These are phyloP conservation scores for Melampsora americana DNA, from an alignment of 1,284 basidiomycete species.

Conservation along the genomic window DNA sequence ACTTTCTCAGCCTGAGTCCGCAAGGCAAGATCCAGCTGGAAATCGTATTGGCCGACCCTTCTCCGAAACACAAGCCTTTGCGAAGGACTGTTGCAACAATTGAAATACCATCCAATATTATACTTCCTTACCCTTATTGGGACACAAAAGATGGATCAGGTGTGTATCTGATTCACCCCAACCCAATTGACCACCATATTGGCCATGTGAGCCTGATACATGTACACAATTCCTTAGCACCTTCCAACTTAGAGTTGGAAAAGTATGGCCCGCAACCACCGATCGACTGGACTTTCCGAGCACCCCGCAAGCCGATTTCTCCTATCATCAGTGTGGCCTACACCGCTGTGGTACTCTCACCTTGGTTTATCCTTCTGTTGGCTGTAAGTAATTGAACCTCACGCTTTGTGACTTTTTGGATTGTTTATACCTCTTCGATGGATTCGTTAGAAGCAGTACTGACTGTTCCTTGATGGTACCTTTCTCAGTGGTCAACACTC, in stretches of 20 bases:
- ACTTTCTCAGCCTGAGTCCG: constrained; percentile 27
- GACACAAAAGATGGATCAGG: constrained; percentile 40
- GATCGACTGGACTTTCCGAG: constrained; percentile 35
- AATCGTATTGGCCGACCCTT: constrained; percentile 29
- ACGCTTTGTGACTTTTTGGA: background rate
- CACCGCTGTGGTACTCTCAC: constrained; percentile 11
- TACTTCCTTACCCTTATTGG: constrained; percentile 43
- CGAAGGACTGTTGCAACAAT: constrained; percentile 14
- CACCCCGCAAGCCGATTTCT: constrained; percentile 30
- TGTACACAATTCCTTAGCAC: constrained; percentile 14
- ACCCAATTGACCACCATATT: background rate
- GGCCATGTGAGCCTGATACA: no score
- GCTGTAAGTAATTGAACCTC: constrained; percentile 7
- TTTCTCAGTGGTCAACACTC: constrained; percentile 53
- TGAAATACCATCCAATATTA: constrained; percentile 12
- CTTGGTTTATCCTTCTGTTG: constrained; percentile 30
- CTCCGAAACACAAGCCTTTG: constrained; percentile 20
- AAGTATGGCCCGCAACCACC: constrained; percentile 38
- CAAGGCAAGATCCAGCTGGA: constrained; percentile 23
- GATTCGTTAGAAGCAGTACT: background rate
- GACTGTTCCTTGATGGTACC: constrained; percentile 13
- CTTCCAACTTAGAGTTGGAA: constrained; percentile 34
- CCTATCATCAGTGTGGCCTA: constrained; percentile 35
- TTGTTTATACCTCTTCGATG: no score
- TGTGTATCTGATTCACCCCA: constrained; percentile 1